These are phyloP conservation scores for Candida pini DNA, from an alignment of 805 yeast species.

Conservation along the genomic window DNA sequence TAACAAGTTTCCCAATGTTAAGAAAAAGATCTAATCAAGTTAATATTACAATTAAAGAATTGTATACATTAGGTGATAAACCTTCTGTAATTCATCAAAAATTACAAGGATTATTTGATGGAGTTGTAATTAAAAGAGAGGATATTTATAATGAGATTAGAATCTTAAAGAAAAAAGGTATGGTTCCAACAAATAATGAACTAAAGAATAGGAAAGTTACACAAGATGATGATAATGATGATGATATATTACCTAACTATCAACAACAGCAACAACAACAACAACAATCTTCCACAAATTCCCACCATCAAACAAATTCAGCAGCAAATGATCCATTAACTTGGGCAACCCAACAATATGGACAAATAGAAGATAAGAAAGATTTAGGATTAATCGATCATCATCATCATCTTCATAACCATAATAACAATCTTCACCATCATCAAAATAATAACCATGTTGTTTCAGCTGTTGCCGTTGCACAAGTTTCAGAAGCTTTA, in stretches of 20 bases:
- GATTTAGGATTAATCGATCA: neutral
- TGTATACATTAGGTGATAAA: slow-evolving; percentile 50
- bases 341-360: neutral
- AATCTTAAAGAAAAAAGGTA: slow-evolving; percentile 45
- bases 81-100: slow-evolving; percentile 50
- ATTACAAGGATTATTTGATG: slow-evolving; percentile 46
- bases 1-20: slow-evolving; percentile 51
- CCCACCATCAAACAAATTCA: neutral
- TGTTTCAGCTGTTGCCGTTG: neutral
- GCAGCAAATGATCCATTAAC: neutral
- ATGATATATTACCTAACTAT: slow-evolving; percentile 11
- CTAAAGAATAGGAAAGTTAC: slow-evolving; percentile 22
- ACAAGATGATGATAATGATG: too few species aligned
- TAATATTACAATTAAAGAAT: slow-evolving; percentile 44
- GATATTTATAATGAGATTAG: slow-evolving; percentile 55
- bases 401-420: too few species aligned
- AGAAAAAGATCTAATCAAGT: slow-evolving; percentile 49
- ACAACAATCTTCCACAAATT: too few species aligned
- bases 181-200: slow-evolving; percentile 26
- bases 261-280: slow-evolving; percentile 8
- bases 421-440: too few species aligned
- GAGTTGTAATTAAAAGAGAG: slow-evolving; percentile 49
- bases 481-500: neutral
- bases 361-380: neutral
- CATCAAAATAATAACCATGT: too few species aligned